phyloP scores from a whole-genome alignment of 2,329 filamentous ascomycete genomes.

The Trichophaea hybrida region DNA sequence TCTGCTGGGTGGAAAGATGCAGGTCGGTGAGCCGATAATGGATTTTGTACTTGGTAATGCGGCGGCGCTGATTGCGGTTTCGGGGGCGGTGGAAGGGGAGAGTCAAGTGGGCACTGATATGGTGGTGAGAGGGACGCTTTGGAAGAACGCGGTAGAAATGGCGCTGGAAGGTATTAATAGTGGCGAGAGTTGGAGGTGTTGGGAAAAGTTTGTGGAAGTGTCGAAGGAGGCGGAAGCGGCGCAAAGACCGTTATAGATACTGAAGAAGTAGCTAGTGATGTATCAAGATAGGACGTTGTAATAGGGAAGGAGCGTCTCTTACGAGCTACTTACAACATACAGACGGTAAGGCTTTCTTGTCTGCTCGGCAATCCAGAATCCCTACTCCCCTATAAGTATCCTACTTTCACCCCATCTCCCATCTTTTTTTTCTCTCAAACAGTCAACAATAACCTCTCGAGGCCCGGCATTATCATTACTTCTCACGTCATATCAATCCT shows the following conservation, averaged over 20 bases:
- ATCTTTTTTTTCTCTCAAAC: too few relatives aligned
- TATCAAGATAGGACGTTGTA: too few relatives aligned
- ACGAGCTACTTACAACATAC: too few relatives aligned
- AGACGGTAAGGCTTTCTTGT: too few relatives aligned
- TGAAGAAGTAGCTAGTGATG: not conserved
- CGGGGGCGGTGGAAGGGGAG: conserved; percentile 70
- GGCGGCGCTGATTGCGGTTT: conserved; percentile 70
- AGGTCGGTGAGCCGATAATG: conserved; percentile 68
- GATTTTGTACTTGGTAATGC: conserved; percentile 93
- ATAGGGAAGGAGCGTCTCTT: too few relatives aligned
- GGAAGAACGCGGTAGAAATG: conserved; percentile 85
- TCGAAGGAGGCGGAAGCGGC: conserved; percentile 10
- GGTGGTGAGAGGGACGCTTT: conserved; percentile 72
- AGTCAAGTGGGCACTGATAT: conserved; percentile 68
- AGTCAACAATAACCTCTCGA: too few relatives aligned
- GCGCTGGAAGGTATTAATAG: conserved; percentile 80
- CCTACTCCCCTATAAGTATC: too few relatives aligned
- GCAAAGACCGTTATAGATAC: not conserved
- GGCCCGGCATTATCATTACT: too few relatives aligned
- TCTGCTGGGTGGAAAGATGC: conserved; percentile 48
- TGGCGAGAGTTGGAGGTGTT: conserved; percentile 70
- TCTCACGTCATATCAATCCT: too few relatives aligned
- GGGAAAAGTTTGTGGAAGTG: conserved; percentile 64
- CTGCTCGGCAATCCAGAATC: too few relatives aligned
- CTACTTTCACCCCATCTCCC: too few relatives aligned